Evolutionary conservation across 768 basidiomycete genomes (phyloP), one percentile per base, ranked within the genome.

Genomic region (Galerina sulciceps): DNA sequence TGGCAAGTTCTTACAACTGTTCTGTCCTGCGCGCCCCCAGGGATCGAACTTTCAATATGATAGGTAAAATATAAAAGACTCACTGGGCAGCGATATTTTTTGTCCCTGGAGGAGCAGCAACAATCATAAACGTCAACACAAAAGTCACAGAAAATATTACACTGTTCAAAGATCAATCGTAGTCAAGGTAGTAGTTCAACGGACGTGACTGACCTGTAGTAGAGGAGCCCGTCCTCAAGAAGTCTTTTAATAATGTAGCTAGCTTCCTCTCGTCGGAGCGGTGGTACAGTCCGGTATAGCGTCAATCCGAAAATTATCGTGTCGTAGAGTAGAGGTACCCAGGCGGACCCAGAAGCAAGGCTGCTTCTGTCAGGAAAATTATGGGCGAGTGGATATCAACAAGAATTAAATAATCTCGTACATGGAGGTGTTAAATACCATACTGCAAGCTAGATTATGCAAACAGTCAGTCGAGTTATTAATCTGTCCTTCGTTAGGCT

Each of bases 61-160:
- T 17, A 1, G n/a, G 14, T 10, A 18, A 45, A 17, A 46, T 8
- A 37, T 10, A 17, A 44, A 22, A 17, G 20, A 73, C 78, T 57
- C 64, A 81, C 80, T 83, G 81, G 2, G 81, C 80, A 15, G 76
- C 72, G 22, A 82, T 76, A 54, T 81, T 81, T 65, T 81, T 79
- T 10, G 77, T 67, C 0, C 79, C 81, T 23, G 73, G 72, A n/a
- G 78, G 76, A 9, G 79, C 78, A 14, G 63, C 67, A 34, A 78
- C 66, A 45, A 82, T 81, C 80, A 81, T 81, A 36, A 81, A 66
- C 1, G 79, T 79, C 55, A 82, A 65, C 17, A 75, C 73, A 15
- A 78, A 67, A 1, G 78, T 81, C 18, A 80, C 76, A 13, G 76
- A 69, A 52, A 80, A 78, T 51, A 83, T 83, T 20, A 75, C 75